These are phyloP conservation scores for Acer negundo DNA, from an alignment of 345 rosid genomes.

Conservation along the genomic window DNA sequence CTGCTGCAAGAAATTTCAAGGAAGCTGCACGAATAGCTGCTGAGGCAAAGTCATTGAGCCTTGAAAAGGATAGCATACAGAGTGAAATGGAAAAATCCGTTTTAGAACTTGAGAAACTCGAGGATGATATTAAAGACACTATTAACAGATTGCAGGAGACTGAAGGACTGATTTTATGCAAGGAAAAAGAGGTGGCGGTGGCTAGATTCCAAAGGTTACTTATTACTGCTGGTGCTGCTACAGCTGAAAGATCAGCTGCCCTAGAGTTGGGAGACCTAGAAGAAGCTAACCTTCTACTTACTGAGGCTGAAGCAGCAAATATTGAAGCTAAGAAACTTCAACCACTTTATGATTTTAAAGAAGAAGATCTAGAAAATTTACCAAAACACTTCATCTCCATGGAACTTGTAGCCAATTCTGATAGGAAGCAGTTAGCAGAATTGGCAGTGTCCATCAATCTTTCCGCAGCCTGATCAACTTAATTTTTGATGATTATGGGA, in stretches of 20 bases:
- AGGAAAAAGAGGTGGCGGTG: slow-evolving; percentile 73
- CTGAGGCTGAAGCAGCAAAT: slow-evolving; percentile 76
- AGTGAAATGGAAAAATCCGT: slow-evolving; percentile 56
- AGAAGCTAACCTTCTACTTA: slow-evolving; percentile 75
- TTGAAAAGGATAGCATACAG: slow-evolving; percentile 64
- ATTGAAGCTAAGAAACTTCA: slow-evolving; percentile 69
- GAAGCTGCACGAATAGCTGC: slow-evolving; percentile 93
- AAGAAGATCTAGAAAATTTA: slow-evolving; percentile 51
- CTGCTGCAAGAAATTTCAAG: slow-evolving; percentile 83
- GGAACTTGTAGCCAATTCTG: slow-evolving; percentile 72
- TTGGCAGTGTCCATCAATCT: slow-evolving; percentile 49
- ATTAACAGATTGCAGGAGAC: slow-evolving; percentile 57
- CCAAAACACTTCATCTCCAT: slow-evolving; percentile 66
- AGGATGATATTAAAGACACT: slow-evolving; percentile 60
- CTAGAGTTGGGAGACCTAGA: slow-evolving; percentile 66
- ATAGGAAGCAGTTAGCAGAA: slow-evolving; percentile 58
- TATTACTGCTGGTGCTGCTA: slow-evolving; percentile 59
- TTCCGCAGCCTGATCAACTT: slow-evolving; percentile 22
- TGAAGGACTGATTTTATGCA: slow-evolving; percentile 58
- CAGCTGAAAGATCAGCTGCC: slow-evolving; percentile 81
- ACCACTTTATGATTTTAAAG: slow-evolving; percentile 49
- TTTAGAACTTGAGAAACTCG: slow-evolving; percentile 53
- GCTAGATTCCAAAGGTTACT: slow-evolving; percentile 74
- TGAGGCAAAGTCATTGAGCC: slow-evolving; percentile 74
- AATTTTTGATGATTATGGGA: neutral